A percentile compares a stretch with the other conserved stretches of the same genome.
Evolutionary conservation across 768 basidiomycete species (phyloP).

Genomic region (Kwoniella sp.): DNA sequence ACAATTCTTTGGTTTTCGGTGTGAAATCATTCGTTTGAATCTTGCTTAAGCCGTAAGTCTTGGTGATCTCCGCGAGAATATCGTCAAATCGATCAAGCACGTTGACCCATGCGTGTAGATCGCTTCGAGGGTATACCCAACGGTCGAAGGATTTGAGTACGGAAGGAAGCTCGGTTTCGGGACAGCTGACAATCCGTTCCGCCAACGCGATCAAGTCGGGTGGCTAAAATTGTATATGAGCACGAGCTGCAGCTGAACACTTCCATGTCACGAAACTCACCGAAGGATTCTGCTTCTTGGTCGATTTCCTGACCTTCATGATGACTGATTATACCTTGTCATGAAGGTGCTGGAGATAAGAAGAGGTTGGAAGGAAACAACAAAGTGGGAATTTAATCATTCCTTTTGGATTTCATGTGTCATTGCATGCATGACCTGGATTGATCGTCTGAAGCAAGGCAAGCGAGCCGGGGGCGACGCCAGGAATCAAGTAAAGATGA

Average conservation of each 20-base stretch:
- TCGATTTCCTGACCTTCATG: conserved; percentile 52
- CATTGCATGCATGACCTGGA: background rate
- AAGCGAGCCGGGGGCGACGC: background rate
- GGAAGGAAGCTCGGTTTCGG: conserved; percentile 70
- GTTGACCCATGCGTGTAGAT: conserved; percentile 94
- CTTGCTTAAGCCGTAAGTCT: conserved; percentile 78
- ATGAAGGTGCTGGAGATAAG: background rate
- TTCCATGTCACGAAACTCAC: conserved; percentile 28
- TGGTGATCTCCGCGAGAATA: conserved; percentile 78
- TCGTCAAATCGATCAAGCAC: conserved; percentile 94
- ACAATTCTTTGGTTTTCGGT: conserved; percentile 68
- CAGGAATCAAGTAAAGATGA: no score
- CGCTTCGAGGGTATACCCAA: conserved; percentile 95
- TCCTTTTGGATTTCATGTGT: background rate
- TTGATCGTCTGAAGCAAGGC: background rate
- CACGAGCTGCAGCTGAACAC: background rate
- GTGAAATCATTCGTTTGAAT: conserved; percentile 79
- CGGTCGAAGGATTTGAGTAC: conserved; percentile 69
- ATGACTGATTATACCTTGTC: conserved; percentile 7
- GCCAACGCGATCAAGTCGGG: conserved; percentile 71
- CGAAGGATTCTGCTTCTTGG: conserved; percentile 36
- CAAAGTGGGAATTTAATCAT: background rate
- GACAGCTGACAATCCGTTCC: conserved; percentile 65
- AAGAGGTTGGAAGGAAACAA: background rate
- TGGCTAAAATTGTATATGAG: conserved; percentile 25